These are phyloP conservation scores for Gymnopilus junonius DNA, from an alignment of 768 basidiomycete species.

Conservation along the genomic window DNA sequence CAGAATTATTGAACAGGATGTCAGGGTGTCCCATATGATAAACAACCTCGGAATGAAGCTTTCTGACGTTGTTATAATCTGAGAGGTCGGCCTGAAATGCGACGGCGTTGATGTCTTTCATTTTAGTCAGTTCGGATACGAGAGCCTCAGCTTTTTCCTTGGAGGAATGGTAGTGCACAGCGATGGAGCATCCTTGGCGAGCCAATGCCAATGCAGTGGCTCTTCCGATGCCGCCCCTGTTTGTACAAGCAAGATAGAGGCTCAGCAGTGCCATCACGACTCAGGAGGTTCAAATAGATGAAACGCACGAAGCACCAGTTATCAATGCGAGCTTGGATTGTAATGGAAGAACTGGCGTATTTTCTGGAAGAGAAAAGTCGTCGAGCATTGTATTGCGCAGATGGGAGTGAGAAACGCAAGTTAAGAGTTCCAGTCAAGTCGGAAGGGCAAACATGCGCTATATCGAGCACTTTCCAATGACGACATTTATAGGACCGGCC, in stretches of 20 bases:
- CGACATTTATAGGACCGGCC: background rate
- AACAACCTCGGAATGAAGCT: slow-evolving; percentile 47
- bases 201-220: slow-evolving; percentile 54
- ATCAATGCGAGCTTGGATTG: slow-evolving; percentile 30
- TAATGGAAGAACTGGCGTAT: slow-evolving; percentile 3
- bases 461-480: background rate
- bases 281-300: background rate
- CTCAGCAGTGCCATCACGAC: no score
- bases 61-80: slow-evolving; percentile 48
- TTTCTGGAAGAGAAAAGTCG: background rate
- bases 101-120: slow-evolving; percentile 39
- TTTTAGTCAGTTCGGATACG: slow-evolving; percentile 36
- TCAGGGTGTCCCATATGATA: slow-evolving; percentile 49
- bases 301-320: slow-evolving; percentile 31
- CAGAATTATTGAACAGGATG: slow-evolving; percentile 57
- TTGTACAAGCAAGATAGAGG: background rate
- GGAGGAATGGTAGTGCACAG: slow-evolving; percentile 53
- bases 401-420: background rate
- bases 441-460: background rate
- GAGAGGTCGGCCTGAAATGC: slow-evolving; percentile 54
- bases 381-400: slow-evolving; percentile 1
- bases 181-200: slow-evolving; percentile 47
- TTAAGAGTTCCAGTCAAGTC: background rate
- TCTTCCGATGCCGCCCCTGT: slow-evolving; percentile 56
- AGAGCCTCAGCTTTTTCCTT: slow-evolving; percentile 41